phyloP scores from a whole-genome alignment of 371 early-diverging fungal genomes.

The Dichotomocladium elegans region DNA sequence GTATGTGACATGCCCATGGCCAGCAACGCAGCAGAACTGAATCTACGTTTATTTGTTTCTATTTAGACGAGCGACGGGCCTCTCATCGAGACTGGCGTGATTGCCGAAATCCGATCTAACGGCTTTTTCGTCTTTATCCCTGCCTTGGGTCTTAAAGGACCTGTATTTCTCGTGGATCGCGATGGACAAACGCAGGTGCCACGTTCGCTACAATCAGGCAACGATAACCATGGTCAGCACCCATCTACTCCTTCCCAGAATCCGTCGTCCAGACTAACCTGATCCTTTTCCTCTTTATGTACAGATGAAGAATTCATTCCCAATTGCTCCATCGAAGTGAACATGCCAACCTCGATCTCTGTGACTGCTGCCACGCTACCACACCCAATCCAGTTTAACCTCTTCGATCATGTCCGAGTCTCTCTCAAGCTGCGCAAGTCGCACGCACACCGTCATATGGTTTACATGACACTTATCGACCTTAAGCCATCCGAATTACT shows the following conservation, averaged over 20 bases:
- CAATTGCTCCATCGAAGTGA: slow-evolving; percentile 15
- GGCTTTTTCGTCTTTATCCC: slow-evolving; percentile 75
- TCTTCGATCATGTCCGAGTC: slow-evolving; percentile 61
- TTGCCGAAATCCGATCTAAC: slow-evolving; percentile 71
- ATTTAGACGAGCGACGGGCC: slow-evolving; percentile 26
- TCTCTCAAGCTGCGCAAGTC: slow-evolving; percentile 54
- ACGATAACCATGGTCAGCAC: slow-evolving; percentile 26
- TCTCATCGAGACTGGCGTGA: slow-evolving; percentile 61
- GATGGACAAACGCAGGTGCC: slow-evolving; percentile 53
- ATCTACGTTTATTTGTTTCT: neutral
- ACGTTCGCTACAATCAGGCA: slow-evolving; percentile 54
- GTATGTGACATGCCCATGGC: slow-evolving; percentile 10
- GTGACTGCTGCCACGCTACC: slow-evolving; percentile 24
- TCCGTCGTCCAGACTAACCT: too few species aligned
- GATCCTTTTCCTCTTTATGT: too few species aligned
- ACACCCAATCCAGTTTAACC: slow-evolving; percentile 36
- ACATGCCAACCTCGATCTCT: slow-evolving; percentile 9
- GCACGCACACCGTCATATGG: slow-evolving; percentile 58
- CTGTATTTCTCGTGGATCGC: slow-evolving; percentile 61
- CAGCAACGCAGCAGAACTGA: neutral
- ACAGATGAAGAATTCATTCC: slow-evolving; percentile 28
- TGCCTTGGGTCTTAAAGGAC: slow-evolving; percentile 65
- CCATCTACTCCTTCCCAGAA: neutral
- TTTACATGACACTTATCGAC: slow-evolving; percentile 57
- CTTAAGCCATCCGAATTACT: slow-evolving; percentile 19